Percentiles rank a stretch among this genome's conserved stretches.
Conservation (phyloP, 805 yeast species). For the Teunomyces pallodes region DNA sequence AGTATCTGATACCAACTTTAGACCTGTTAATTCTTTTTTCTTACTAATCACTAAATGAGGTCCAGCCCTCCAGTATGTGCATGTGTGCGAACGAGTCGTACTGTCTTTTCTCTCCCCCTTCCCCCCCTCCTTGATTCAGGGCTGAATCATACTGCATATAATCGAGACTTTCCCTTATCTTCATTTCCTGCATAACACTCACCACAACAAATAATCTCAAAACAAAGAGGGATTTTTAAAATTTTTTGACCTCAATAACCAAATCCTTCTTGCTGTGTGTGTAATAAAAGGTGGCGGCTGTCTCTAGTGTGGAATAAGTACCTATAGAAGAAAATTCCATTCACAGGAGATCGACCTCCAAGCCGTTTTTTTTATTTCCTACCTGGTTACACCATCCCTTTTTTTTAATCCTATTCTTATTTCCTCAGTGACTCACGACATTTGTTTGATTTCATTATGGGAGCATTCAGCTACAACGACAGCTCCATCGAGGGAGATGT, state of each 20-base stretch:
- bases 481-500: conserved; percentile 54
- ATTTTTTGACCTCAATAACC: not conserved
- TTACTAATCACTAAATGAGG: not conserved
- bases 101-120: too few relatives aligned
- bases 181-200: not conserved
- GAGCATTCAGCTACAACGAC: conserved; percentile 27
- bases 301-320: conserved; percentile 2
- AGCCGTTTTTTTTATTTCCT: not conserved
- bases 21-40: not conserved
- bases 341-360: not conserved
- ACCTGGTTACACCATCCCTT: not conserved
- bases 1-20: not conserved
- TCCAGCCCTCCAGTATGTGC: not conserved
- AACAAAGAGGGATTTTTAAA: conserved; percentile 1
- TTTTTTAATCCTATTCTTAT: not conserved
- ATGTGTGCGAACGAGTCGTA: too few relatives aligned
- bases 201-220: not conserved
- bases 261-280: not conserved
- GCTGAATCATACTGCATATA: not conserved
- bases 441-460: conserved; percentile 9
- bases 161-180: not conserved
- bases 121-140: not conserved
- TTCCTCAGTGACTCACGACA: too few relatives aligned
- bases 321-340: not conserved
- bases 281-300: conserved; percentile 1